Conservation (phyloP, 1,139 yeast genomes). For the Sugiyamaella grinbergsii region DNA sequence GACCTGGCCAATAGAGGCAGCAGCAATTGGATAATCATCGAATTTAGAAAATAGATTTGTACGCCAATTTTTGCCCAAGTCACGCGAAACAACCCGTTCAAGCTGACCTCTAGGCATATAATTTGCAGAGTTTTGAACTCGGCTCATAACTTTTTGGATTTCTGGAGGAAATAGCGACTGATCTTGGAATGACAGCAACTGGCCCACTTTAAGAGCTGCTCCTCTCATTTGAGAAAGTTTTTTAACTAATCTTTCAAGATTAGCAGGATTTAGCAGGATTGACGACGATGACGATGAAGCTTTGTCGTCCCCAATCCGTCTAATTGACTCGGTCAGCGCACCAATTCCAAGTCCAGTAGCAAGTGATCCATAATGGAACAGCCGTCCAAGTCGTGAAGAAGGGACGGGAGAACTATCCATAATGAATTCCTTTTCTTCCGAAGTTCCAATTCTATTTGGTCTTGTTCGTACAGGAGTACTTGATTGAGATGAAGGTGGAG, state of each 20-base stretch:
- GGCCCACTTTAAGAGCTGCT: constrained; percentile 95
- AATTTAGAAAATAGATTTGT: constrained; percentile 64
- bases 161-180: constrained; percentile 81
- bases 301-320: constrained; percentile 56
- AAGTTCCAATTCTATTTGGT: constrained; percentile 34
- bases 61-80: constrained; percentile 83
- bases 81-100: constrained; percentile 69
- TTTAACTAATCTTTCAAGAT: constrained; percentile 83
- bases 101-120: constrained; percentile 95
- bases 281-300: constrained; percentile 51
- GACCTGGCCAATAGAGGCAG: constrained; percentile 97
- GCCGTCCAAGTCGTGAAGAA: constrained; percentile 76
- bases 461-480: constrained; percentile 7
- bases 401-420: constrained; percentile 76
- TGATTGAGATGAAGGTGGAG: not conserved
- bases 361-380: constrained; percentile 88
- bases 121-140: constrained; percentile 93
- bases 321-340: constrained; percentile 76
- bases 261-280: constrained; percentile 72
- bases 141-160: constrained; percentile 72
- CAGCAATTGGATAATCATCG: constrained; percentile 91
- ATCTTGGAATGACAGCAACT: constrained; percentile 90
- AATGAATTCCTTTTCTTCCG: constrained; percentile 48
- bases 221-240: constrained; percentile 96
- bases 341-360: constrained; percentile 93